Conservation (phyloP, 371 early-diverging fungal species). For the Syncephalastrum contaminatum region DNA sequence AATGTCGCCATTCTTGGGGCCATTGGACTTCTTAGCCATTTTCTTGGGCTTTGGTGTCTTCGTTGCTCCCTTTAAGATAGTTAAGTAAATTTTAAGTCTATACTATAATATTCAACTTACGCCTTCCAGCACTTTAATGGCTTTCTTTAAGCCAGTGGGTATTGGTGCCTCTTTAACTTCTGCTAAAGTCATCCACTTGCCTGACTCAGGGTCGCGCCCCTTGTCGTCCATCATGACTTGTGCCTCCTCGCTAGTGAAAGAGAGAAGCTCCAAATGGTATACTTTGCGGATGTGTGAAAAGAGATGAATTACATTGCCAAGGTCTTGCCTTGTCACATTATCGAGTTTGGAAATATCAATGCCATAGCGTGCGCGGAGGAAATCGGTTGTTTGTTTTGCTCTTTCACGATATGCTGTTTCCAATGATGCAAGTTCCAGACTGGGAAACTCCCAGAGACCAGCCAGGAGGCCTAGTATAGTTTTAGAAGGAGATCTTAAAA, state of each 20-base stretch:
- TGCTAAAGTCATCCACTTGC: slow-evolving; percentile 51
- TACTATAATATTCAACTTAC: slow-evolving; percentile 19
- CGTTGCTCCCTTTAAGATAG: background rate
- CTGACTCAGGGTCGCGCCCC: slow-evolving; percentile 8
- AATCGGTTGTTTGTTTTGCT: slow-evolving; percentile 26
- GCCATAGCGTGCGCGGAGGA: slow-evolving; percentile 25
- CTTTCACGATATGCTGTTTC: slow-evolving; percentile 43
- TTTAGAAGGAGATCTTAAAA: background rate
- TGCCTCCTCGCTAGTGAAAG: no score
- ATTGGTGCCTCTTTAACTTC: slow-evolving; percentile 60
- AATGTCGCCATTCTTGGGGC: background rate
- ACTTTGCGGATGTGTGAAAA: slow-evolving; percentile 74
- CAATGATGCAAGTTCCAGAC: slow-evolving; percentile 37
- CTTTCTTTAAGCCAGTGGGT: slow-evolving; percentile 70
- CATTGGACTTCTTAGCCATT: no score
- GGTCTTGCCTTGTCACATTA: slow-evolving; percentile 29
- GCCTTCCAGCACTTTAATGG: slow-evolving; percentile 51
- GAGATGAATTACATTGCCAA: slow-evolving; percentile 64
- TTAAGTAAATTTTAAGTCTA: background rate
- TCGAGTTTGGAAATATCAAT: slow-evolving; percentile 22
- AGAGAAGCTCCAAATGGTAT: slow-evolving; percentile 45
- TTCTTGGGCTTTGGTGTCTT: slow-evolving; percentile 1
- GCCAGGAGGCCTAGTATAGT: slow-evolving; percentile 60
- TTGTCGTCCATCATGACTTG: slow-evolving; percentile 8
- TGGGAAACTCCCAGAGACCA: slow-evolving; percentile 83